Evolutionary conservation across 2,329 filamentous ascomycete species (phyloP), one percentile per base, ranked within the genome.

Genomic region (Macrophomina tecta): DNA sequence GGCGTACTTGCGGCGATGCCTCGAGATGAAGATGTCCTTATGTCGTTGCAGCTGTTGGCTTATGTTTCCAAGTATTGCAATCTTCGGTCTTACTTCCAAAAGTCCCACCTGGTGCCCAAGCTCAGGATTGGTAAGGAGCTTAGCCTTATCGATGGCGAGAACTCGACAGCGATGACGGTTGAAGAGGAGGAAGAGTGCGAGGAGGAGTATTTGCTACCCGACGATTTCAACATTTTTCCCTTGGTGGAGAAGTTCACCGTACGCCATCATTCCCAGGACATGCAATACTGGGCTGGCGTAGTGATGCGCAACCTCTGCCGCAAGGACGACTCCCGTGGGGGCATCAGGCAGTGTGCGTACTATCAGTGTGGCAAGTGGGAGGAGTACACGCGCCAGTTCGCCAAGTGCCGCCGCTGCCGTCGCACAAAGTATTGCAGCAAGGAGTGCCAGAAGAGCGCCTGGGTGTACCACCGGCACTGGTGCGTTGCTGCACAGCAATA

Each of bases 61-160:
- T 99, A 99, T 77, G 94, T 99, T 66, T 97, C 94, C 30, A 99
- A 99, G 79, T 99, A 99, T 81, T 98, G 95, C 84, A 96, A 97
- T 73, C 87, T 99, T 36, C 89, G 95, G 18, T 90, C 92, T 4
- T 99, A 97, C 79, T 99, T 99, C 78, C 95, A 99, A 76, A 87
- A 91, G 77, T 97, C 94, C 46, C 95, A 99, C 74, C 84, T 98
- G 11, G 95, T 99, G 4, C 95, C 95, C 0, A 91, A 90, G 70
- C 88, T 99, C 61, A 94, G 94, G 78, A 94, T 99, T 72, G 91
- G 93, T 68, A 62, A 53, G 38, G 94, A 97, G 75, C 85, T 97
- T 34, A 87, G 91, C 68, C 83, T 93, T 65, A 84, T 97, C 3
- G 94, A 97, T 70, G 89, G 89, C 1, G 89, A 91, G 62, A 69